Conservation (phyloP, 108 stramenopile species). For the Fistulifera pelliculosa region DNA sequence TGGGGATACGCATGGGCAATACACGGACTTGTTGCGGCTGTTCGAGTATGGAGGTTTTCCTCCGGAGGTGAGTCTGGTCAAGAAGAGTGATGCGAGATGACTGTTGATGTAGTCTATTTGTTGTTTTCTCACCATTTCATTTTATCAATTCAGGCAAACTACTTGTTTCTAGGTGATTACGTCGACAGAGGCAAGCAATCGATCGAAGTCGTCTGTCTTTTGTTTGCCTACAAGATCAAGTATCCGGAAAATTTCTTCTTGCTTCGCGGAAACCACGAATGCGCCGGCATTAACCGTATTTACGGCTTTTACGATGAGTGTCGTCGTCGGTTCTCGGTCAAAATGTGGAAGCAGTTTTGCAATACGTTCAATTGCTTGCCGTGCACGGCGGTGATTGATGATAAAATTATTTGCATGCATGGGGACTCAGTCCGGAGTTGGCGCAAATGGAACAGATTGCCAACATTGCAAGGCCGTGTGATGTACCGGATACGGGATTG, state of each 20-base stretch:
- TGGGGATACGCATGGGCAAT: constrained; percentile 98
- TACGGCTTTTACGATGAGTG: constrained; percentile 99
- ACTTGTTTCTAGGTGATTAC: constrained; percentile 98
- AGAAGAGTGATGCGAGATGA: not conserved
- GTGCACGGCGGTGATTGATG: constrained; percentile 96
- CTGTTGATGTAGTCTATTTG: not conserved
- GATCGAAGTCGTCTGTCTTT: constrained; percentile 90
- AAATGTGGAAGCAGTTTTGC: constrained; percentile 99
- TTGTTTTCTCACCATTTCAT: constrained; percentile 4
- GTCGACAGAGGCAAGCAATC: constrained; percentile 97
- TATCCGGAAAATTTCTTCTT: constrained; percentile 99
- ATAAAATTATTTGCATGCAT: constrained; percentile 99
- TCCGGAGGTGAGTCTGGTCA: constrained; percentile 59
- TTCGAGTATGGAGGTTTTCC: constrained; percentile 98
- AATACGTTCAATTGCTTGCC: constrained; percentile 99
- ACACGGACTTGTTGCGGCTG: constrained; percentile 93
- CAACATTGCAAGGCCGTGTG: constrained; percentile 92
- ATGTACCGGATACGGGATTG: constrained; percentile 97
- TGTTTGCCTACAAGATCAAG: constrained; percentile 99
- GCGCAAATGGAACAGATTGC: constrained; percentile 95
- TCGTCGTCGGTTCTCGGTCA: constrained; percentile 95
- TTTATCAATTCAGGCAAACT: constrained; percentile 72
- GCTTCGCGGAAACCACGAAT: constrained; percentile 99
- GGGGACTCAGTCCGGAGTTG: constrained; percentile 96
- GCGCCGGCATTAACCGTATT: constrained; percentile 98